phyloP scores from a whole-genome alignment of 2,329 filamentous ascomycete genomes.

The Cercospora berteroae region DNA sequence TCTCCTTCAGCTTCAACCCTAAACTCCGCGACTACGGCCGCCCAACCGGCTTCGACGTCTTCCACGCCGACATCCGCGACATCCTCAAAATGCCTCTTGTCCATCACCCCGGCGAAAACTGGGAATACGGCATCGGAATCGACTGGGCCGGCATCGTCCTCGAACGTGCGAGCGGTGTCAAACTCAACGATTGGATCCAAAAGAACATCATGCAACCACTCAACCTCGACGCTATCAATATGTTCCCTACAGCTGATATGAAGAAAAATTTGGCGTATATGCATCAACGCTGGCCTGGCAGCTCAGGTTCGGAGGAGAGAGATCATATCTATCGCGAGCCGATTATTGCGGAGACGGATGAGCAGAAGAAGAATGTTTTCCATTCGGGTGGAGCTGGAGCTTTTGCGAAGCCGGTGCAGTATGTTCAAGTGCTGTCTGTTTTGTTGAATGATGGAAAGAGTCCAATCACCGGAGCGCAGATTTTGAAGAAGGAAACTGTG shows the following conservation, averaged over 20 bases:
- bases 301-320: constrained; percentile 32
- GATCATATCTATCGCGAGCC: constrained; percentile 55
- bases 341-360: constrained; percentile 45
- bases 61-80: constrained; percentile 52
- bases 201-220: constrained; percentile 50
- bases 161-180: constrained; percentile 45
- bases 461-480: constrained; percentile 54
- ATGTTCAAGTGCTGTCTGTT: constrained; percentile 59
- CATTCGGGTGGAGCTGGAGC: constrained; percentile 63
- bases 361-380: constrained; percentile 50
- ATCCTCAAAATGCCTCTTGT: constrained; percentile 55
- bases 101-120: constrained; percentile 62
- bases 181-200: constrained; percentile 48
- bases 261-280: constrained; percentile 56
- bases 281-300: constrained; percentile 51
- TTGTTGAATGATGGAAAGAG: constrained; percentile 65
- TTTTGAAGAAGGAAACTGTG: constrained; percentile 59
- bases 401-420: constrained; percentile 61
- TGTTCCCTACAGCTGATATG: constrained; percentile 58
- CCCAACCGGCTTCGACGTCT: constrained; percentile 57
- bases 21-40: constrained; percentile 43
- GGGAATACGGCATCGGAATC: constrained; percentile 55
- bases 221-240: constrained; percentile 51
- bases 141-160: constrained; percentile 53
- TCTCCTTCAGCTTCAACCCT: constrained; percentile 40